These are phyloP conservation scores for Agroathelia rolfsii DNA, from an alignment of 1,284 basidiomycete species.

Conservation along the genomic window DNA sequence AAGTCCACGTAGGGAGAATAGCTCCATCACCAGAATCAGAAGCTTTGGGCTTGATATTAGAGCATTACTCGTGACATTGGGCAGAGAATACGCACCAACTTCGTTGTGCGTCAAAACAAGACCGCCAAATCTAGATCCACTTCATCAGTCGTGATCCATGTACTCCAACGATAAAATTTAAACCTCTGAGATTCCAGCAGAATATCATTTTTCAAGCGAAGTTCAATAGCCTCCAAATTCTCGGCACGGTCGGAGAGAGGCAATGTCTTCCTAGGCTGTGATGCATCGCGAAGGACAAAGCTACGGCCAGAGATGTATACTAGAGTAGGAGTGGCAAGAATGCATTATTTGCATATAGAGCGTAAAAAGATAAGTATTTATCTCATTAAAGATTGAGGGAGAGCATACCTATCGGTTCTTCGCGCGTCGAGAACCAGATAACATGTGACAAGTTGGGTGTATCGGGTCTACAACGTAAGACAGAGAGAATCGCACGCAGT, in stretches of 20 bases:
- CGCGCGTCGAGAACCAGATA: slow-evolving; percentile 79
- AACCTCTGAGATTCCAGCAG: slow-evolving; percentile 78
- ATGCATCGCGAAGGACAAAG: slow-evolving; percentile 91
- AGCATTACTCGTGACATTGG: neutral
- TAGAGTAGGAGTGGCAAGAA: too few species aligned
- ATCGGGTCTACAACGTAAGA: slow-evolving; percentile 72
- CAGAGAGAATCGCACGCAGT: slow-evolving; percentile 82
- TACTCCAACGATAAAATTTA: slow-evolving; percentile 13
- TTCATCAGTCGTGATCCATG: slow-evolving; percentile 4
- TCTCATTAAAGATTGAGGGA: too few species aligned
- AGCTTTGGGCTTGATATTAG: too few species aligned
- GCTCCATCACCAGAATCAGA: slow-evolving; percentile 73
- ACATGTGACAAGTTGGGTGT: slow-evolving; percentile 55
- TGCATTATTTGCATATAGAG: too few species aligned
- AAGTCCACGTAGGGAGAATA: slow-evolving; percentile 91
- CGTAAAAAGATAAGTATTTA: too few species aligned
- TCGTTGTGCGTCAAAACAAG: slow-evolving; percentile 92
- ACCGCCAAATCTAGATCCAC: slow-evolving; percentile 64
- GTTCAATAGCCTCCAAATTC: slow-evolving; percentile 93
- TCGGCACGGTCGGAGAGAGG: slow-evolving; percentile 88
- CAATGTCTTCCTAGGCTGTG: slow-evolving; percentile 75
- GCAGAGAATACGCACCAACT: slow-evolving; percentile 37
- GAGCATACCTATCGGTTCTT: slow-evolving; percentile 67
- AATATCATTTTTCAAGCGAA: slow-evolving; percentile 86
- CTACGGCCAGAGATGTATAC: slow-evolving; percentile 92